Conservation (phyloP, 1,284 basidiomycete species). For the Ganoderma lucidum region DNA sequence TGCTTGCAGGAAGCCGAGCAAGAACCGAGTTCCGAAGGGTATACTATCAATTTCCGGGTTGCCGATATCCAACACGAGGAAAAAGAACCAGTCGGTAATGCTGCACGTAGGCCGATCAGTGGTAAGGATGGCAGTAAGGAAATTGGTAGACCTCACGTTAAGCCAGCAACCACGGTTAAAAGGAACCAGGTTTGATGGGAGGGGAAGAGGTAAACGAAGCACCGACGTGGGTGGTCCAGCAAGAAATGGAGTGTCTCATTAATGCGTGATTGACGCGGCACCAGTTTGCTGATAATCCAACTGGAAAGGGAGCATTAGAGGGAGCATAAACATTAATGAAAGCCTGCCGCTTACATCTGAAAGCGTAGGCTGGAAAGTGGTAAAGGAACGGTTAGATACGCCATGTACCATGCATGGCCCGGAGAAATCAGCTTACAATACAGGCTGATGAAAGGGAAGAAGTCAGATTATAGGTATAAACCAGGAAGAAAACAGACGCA, state of each 20-base stretch:
- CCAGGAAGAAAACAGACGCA: conserved; percentile 53
- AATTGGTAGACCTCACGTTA: conserved; percentile 62
- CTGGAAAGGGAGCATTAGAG: conserved; percentile 48
- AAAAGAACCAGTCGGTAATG: conserved; percentile 81
- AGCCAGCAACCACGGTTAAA: conserved; percentile 65
- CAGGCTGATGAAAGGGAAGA: conserved; percentile 20
- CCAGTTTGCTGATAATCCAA: conserved; percentile 77
- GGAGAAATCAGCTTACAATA: conserved; percentile 25
- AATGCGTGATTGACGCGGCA: conserved; percentile 64
- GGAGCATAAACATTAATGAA: background rate
- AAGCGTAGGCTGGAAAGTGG: conserved; percentile 60
- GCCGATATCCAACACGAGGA: conserved; percentile 90
- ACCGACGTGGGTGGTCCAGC: conserved; percentile 95
- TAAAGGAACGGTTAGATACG: background rate
- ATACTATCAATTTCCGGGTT: conserved; percentile 77
- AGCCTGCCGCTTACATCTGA: conserved; percentile 57
- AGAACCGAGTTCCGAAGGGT: conserved; percentile 72
- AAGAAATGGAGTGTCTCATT: conserved; percentile 91
- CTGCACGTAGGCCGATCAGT: conserved; percentile 14
- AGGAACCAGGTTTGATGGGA: conserved; percentile 97
- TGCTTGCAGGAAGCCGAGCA: conserved; percentile 78
- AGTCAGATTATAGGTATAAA: background rate
- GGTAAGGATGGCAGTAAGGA: background rate
- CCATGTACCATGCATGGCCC: background rate
- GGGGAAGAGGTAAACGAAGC: conserved; percentile 96